Percentiles rank a stretch among this genome's conserved stretches.
phyloP scores from a whole-genome alignment of 768 basidiomycete genomes.

The Kwoniella bestiolae region DNA sequence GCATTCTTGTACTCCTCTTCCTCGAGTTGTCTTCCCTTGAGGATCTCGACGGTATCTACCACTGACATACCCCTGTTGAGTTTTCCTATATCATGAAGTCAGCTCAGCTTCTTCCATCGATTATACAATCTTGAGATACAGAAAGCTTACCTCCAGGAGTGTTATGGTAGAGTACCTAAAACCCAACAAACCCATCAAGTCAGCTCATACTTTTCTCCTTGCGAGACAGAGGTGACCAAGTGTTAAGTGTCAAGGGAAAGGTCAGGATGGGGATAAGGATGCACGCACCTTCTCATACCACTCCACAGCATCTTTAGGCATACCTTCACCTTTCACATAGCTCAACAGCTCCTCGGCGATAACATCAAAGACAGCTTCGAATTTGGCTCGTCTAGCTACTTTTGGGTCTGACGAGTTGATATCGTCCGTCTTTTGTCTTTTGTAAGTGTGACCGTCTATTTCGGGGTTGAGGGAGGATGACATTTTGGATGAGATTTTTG shows the following conservation, averaged over 20 bases:
- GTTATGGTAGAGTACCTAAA: slow-evolving; percentile 73
- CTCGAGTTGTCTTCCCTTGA: slow-evolving; percentile 70
- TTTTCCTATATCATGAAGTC: slow-evolving; percentile 64
- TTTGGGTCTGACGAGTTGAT: slow-evolving; percentile 24
- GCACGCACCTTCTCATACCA: slow-evolving; percentile 79
- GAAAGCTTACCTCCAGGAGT: slow-evolving; percentile 72
- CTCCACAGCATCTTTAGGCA: slow-evolving; percentile 80
- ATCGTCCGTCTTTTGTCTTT: slow-evolving; percentile 21
- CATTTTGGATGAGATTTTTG: not conserved
- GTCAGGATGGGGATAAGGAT: not conserved
- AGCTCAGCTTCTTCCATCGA: slow-evolving; percentile 1
- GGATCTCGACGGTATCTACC: slow-evolving; percentile 86
- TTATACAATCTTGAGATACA: too few relatives aligned
- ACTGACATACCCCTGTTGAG: slow-evolving; percentile 96
- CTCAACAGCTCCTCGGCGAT: slow-evolving; percentile 78
- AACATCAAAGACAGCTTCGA: slow-evolving; percentile 71
- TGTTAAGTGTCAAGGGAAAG: not conserved
- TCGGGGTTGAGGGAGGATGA: slow-evolving; percentile 23
- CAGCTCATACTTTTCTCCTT: not conserved
- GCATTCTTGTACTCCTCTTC: slow-evolving; percentile 88
- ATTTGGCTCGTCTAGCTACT: slow-evolving; percentile 57
- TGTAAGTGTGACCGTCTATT: slow-evolving; percentile 25
- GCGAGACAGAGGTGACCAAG: not conserved
- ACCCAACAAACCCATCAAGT: not conserved
- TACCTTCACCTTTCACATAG: slow-evolving; percentile 69